Evolutionary conservation across 345 rosid genomes (phyloP), one percentile per base, ranked within the genome.

Genomic region (Salix caprea): DNA sequence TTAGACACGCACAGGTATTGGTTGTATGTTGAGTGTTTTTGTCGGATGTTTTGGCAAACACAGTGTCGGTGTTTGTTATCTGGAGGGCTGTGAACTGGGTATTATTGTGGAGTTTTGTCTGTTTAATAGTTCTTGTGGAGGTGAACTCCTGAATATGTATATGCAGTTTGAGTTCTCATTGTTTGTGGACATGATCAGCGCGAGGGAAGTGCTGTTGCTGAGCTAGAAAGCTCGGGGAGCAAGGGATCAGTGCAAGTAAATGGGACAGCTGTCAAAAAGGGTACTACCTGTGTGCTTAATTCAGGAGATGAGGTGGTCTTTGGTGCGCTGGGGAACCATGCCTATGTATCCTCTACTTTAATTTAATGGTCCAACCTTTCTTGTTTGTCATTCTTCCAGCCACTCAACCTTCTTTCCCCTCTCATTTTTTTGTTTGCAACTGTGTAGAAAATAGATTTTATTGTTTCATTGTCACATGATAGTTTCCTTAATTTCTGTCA

Each of bases 261-360:
- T 75, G 90, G 95, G 70, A 81, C 50, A 54, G n/a, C 76, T 71
- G 77, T 92, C 78, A 85, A 79, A 88, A 89, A 79, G 85, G 84
- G 68, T 48, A n/a, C 84, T 67, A 81, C 23, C 44, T 40, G 86
- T 26, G 72, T 44, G 69, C 91, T 92, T 69, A 85, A 80, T 74
- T 89, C 97, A 1, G 97, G 98, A 48, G 98, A 94, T 74, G 97
- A 94, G 79, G 78, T 94, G 64, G 83, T 86, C 66, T 91, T 94
- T 72, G 94, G 97, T 78, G 39, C 73, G 15, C 71, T 64, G 40
- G 89, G 90, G 74, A 87, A 81, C 83, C 89, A 90, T 85, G 91
- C 95, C 75, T 94, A 89, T 76, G 98, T 94, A 94, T 94, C 97
- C 97, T 89, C 77, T 67, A 32, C 36, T 75, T 69, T 46, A 39